phyloP scores from a whole-genome alignment of 352 stramenopile species.

The Globisporangium spinosum region DNA sequence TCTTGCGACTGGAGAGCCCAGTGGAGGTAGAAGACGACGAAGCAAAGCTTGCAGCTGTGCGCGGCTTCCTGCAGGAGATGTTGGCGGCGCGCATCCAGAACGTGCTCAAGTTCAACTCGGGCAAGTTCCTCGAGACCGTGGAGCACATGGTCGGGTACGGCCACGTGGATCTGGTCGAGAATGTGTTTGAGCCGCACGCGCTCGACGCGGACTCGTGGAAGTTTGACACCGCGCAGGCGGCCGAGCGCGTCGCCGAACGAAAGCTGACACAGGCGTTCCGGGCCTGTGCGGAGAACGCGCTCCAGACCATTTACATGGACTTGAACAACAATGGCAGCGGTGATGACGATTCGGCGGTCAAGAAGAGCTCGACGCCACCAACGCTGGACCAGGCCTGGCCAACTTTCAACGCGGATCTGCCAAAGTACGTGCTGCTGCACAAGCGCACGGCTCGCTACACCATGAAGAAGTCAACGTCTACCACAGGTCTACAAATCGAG shows the following conservation, averaged over 20 bases:
- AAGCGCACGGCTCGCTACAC: constrained; percentile 53
- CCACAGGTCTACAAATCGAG: constrained; percentile 14
- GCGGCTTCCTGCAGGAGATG: constrained; percentile 48
- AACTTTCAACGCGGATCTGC: constrained; percentile 33
- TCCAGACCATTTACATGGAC: constrained; percentile 22
- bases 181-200: constrained; percentile 36
- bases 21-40: neutral
- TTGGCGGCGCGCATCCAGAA: constrained; percentile 44
- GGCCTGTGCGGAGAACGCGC: constrained; percentile 30
- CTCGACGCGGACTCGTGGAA: constrained; percentile 31
- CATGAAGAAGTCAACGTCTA: constrained; percentile 9
- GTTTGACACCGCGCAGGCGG: constrained; percentile 26
- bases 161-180: constrained; percentile 24
- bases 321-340: constrained; percentile 10
- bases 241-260: constrained; percentile 17
- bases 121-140: constrained; percentile 34
- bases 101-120: constrained; percentile 52
- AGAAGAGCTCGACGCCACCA: constrained; percentile 6
- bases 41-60: constrained; percentile 14
- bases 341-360: neutral
- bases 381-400: constrained; percentile 48
- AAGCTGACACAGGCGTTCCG: constrained; percentile 30
- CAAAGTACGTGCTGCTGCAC: constrained; percentile 57
- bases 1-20: constrained; percentile 33
- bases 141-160: constrained; percentile 50